phyloP scores from a whole-genome alignment of 2,329 filamentous ascomycete species.

The Colletotrichum incanum region DNA sequence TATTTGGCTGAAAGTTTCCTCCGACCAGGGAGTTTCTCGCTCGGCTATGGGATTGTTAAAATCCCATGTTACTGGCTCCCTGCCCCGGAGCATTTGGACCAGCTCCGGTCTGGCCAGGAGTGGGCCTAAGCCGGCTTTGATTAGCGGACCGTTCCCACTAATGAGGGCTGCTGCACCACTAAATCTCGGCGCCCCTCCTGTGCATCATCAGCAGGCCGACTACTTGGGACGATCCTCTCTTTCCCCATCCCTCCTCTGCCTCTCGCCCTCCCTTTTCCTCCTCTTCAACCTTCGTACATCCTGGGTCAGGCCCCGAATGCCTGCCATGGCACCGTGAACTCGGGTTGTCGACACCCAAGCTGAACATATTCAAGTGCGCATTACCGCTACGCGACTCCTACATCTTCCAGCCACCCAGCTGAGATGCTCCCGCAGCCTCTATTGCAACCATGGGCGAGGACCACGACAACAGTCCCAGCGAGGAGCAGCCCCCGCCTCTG shows the following conservation, averaged over 20 bases:
- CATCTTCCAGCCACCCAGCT: constrained; percentile 20
- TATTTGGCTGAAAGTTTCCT: neutral
- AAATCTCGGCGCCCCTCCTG: constrained; percentile 30
- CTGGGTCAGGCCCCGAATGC: constrained; percentile 1
- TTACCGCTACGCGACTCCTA: neutral
- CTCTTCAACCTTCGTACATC: neutral
- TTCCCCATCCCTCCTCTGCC: constrained; percentile 4
- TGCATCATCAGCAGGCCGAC: constrained; percentile 22
- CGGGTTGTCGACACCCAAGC: neutral
- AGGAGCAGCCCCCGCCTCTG: constrained; percentile 67
- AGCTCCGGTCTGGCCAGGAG: constrained; percentile 12
- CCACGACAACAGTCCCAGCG: constrained; percentile 46
- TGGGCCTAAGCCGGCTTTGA: constrained; percentile 16
- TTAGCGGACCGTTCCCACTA: constrained; percentile 39
- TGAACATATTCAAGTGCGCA: neutral
- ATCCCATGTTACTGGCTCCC: constrained; percentile 30
- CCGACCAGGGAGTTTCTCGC: neutral
- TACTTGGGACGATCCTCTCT: constrained; percentile 19
- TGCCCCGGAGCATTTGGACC: constrained; percentile 12
- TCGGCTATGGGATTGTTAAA: constrained; percentile 28
- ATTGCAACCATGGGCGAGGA: constrained; percentile 51
- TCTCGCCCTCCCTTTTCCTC: neutral
- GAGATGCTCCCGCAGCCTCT: constrained; percentile 35
- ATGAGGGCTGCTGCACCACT: constrained; percentile 34
- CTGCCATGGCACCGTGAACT: constrained; percentile 14